Conservation (phyloP, 371 early-diverging fungal species). For the Synchytrium microbalum region DNA sequence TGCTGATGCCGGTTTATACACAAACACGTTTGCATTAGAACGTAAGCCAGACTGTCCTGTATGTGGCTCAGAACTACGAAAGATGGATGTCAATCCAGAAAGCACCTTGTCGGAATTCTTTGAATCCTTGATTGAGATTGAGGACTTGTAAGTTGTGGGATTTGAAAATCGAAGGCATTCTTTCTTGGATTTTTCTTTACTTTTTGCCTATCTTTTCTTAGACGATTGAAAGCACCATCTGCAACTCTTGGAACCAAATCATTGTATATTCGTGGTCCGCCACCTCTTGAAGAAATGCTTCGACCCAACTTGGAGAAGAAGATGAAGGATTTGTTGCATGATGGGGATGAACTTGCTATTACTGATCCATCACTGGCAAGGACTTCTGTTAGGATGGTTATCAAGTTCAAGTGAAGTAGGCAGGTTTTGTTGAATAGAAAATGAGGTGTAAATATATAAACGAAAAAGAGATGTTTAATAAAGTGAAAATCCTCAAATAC, state of each 20-base stretch:
- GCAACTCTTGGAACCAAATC: constrained; percentile 50
- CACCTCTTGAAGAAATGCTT: constrained; percentile 55
- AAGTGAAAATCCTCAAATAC: no score
- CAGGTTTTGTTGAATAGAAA: no score
- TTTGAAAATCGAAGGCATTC: constrained; percentile 65
- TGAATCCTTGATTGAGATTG: constrained; percentile 14
- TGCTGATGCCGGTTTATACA: constrained; percentile 84
- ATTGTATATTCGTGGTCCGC: constrained; percentile 77
- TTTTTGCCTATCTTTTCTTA: constrained; percentile 13
- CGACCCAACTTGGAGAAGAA: constrained; percentile 60
- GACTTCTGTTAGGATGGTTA: no score
- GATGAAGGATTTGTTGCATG: constrained; percentile 49
- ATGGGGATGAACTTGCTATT: constrained; percentile 57
- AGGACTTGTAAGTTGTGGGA: constrained; percentile 66
- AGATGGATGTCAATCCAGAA: no score
- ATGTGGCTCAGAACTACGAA: constrained; percentile 74
- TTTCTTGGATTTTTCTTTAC: constrained; percentile 49
- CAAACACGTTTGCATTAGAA: constrained; percentile 79
- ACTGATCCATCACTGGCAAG: constrained; percentile 67
- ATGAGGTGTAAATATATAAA: no score
- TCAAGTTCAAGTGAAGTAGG: no score
- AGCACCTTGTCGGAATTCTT: not conserved
- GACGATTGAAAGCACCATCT: constrained; percentile 73
- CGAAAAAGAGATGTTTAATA: no score
- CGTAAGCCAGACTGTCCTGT: constrained; percentile 84